These are phyloP conservation scores for Phytopythium chamaehyphon DNA, from an alignment of 352 stramenopile genomes.

Conservation along the genomic window DNA sequence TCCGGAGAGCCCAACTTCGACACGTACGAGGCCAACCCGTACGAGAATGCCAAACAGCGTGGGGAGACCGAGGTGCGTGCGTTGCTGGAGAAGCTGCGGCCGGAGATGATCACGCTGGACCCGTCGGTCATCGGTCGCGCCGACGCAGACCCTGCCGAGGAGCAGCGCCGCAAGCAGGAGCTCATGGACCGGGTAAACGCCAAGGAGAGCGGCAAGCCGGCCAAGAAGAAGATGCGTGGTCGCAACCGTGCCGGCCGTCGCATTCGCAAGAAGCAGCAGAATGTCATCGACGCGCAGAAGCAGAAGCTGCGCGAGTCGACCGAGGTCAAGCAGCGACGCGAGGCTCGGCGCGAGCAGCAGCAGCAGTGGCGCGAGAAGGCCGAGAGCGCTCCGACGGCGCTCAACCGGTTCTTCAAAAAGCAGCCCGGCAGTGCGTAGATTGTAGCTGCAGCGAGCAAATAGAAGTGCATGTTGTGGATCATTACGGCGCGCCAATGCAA, in stretches of 20 bases:
- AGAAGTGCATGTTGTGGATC: constrained; percentile 5
- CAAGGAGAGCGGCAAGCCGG: constrained; percentile 44
- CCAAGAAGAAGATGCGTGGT: constrained; percentile 97
- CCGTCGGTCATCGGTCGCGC: constrained; percentile 92
- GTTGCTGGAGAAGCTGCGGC: constrained; percentile 97
- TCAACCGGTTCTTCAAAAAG: constrained; percentile 90
- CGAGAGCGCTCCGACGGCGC: constrained; percentile 63
- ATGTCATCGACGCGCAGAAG: constrained; percentile 96
- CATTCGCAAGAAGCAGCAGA: constrained; percentile 96
- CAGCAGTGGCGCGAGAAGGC: constrained; percentile 78
- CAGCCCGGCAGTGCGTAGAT: constrained; percentile 2
- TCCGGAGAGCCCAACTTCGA: constrained; percentile 98
- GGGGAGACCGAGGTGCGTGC: constrained; percentile 95
- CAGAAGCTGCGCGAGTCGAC: constrained; percentile 88
- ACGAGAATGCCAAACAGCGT: constrained; percentile 95
- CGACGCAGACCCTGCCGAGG: constrained; percentile 85
- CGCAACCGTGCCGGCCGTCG: constrained; percentile 96
- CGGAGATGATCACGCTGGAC: constrained; percentile 98
- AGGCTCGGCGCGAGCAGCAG: constrained; percentile 69
- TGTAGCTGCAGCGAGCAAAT: constrained; percentile 1
- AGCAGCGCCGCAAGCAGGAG: constrained; percentile 81
- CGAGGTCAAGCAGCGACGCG: constrained; percentile 67
- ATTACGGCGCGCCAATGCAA: too few species aligned
- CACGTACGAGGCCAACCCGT: constrained; percentile 97
- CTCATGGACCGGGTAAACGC: constrained; percentile 74